Conservation (phyloP, 2,329 filamentous ascomycete genomes). For the Lasiodiplodia citricola region DNA sequence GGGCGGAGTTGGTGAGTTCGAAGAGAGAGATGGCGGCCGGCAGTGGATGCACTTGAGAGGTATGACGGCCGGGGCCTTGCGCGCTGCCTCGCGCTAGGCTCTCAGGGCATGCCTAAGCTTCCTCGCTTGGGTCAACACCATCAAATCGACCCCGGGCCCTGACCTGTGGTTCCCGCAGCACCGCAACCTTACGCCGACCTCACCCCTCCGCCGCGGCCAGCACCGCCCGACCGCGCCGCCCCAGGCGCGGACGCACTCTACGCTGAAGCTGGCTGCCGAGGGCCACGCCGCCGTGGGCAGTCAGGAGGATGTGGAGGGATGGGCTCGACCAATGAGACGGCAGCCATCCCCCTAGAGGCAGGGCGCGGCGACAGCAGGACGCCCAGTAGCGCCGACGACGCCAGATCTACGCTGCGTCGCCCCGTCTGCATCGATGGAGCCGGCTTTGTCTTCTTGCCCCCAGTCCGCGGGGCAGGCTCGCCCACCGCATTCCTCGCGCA, state of each 20-base stretch:
- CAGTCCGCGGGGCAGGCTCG: constrained; percentile 4
- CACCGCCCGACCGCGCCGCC: neutral
- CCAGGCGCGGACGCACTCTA: neutral
- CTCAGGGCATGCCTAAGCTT: constrained; percentile 23
- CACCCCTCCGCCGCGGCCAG: constrained; percentile 5
- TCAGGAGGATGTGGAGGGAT: constrained; percentile 11
- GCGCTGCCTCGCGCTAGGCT: constrained; percentile 19
- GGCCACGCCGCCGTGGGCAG: neutral
- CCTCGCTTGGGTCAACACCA: constrained; percentile 9
- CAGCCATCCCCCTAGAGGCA: constrained; percentile 12
- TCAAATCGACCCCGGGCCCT: neutral
- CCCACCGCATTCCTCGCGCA: constrained; percentile 22
- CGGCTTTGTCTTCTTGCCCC: neutral
- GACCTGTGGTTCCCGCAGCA: constrained; percentile 12
- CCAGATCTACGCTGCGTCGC: constrained; percentile 13
- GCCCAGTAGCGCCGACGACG: constrained; percentile 8
- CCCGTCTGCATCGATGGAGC: neutral
- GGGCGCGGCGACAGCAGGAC: constrained; percentile 13
- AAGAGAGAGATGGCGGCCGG: constrained; percentile 23
- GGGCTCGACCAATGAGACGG: constrained; percentile 24
- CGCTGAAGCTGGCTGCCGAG: neutral
- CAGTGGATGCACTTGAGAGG: constrained; percentile 22
- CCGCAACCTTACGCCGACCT: constrained; percentile 19
- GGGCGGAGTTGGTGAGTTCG: constrained; percentile 18
- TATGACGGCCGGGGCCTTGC: constrained; percentile 19